Evolutionary conservation across 163 green algal species (phyloP).

Genomic region (Trebouxiophyceae sp.): DNA sequence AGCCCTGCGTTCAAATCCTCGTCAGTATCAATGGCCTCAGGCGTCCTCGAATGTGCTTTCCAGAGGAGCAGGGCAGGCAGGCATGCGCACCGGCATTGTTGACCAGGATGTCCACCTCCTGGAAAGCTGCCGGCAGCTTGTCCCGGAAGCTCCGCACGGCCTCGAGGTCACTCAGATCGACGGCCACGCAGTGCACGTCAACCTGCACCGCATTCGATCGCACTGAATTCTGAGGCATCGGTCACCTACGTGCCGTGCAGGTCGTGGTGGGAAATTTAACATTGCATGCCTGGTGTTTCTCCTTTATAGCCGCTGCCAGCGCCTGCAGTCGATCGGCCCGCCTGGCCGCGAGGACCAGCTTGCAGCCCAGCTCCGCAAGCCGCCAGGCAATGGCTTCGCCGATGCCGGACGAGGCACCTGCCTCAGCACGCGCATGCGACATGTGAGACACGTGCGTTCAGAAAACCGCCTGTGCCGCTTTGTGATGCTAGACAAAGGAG

Average conservation of each 20-base stretch:
- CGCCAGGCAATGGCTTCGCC: slow-evolving; percentile 54
- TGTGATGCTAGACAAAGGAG: too few relatives aligned
- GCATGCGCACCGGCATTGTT: slow-evolving; percentile 74
- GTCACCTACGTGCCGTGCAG: too few relatives aligned
- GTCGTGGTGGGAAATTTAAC: too few relatives aligned
- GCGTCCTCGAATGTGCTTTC: too few relatives aligned
- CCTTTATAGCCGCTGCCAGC: slow-evolving; percentile 26
- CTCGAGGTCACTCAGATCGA: slow-evolving; percentile 54
- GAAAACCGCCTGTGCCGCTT: too few relatives aligned
- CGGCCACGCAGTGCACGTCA: slow-evolving; percentile 24
- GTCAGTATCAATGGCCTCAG: too few relatives aligned
- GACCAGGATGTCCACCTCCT: slow-evolving; percentile 77
- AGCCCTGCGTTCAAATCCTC: too few relatives aligned
- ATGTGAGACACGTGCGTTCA: too few relatives aligned
- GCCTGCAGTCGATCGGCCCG: slow-evolving; percentile 43
- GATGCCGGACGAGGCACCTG: slow-evolving; percentile 57
- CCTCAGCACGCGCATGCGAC: too few relatives aligned
- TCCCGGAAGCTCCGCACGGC: slow-evolving; percentile 34
- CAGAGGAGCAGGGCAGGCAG: too few relatives aligned
- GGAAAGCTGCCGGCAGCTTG: slow-evolving; percentile 39
- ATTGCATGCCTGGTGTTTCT: slow-evolving; percentile 25
- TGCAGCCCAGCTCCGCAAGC: slow-evolving; percentile 55
- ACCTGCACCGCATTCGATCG: too few relatives aligned
- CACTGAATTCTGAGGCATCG: too few relatives aligned
- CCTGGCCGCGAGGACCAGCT: slow-evolving; percentile 52